phyloP scores from a whole-genome alignment of 2,329 filamentous ascomycete genomes.

The Calonectria crousiana region DNA sequence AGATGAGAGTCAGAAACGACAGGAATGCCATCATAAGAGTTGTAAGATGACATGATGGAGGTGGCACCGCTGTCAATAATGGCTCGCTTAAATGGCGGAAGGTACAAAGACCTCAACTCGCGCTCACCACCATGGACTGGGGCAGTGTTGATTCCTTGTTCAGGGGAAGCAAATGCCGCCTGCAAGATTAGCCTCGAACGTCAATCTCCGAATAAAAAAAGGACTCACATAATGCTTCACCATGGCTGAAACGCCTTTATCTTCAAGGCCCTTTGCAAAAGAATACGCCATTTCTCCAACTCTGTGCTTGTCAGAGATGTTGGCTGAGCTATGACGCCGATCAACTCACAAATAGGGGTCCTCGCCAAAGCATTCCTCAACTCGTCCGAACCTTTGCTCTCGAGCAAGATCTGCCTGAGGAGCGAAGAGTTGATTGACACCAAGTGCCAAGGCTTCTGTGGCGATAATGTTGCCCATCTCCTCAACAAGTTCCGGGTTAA shows the following conservation, averaged over 20 bases:
- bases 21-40: conserved; percentile 80
- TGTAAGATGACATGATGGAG: conserved; percentile 80
- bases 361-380: conserved; percentile 81
- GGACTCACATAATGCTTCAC: conserved; percentile 77
- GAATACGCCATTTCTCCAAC: conserved; percentile 76
- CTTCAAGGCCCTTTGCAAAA: conserved; percentile 70
- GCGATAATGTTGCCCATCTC: conserved; percentile 77
- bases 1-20: conserved; percentile 74
- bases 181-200: conserved; percentile 29
- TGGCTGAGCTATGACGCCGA: neutral
- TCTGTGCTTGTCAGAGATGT: conserved; percentile 39
- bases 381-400: conserved; percentile 77
- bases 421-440: conserved; percentile 80
- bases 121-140: conserved; percentile 66
- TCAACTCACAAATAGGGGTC: conserved; percentile 69
- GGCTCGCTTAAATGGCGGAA: conserved; percentile 74
- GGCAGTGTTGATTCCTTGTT: conserved; percentile 79
- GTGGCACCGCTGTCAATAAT: conserved; percentile 78
- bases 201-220: neutral
- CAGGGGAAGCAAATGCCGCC: conserved; percentile 74
- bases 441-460: conserved; percentile 73
- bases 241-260: conserved; percentile 74
- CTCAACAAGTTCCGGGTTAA: conserved; percentile 72
- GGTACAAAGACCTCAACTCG: conserved; percentile 66
- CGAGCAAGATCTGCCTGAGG: conserved; percentile 78